Percentiles rank a stretch among this genome's conserved stretches.
Evolutionary conservation across 345 rosid genomes (phyloP).

Genomic region (Pistacia integerrima): DNA sequence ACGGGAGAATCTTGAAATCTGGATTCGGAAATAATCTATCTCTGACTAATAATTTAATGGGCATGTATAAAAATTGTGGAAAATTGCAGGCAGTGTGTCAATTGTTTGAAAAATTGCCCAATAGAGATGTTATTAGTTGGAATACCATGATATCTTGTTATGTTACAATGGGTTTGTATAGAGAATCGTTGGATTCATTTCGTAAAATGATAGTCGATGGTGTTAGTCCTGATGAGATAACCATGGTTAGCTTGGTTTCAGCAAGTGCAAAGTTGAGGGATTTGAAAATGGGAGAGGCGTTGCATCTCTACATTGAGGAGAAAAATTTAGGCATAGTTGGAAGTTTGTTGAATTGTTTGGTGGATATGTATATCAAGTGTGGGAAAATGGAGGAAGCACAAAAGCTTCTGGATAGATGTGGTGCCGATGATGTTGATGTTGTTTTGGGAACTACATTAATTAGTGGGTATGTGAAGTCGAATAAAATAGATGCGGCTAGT

Average conservation of each 20-base stretch:
- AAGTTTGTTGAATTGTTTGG: not conserved
- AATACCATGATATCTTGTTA: constrained; percentile 12
- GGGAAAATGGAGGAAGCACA: constrained; percentile 3
- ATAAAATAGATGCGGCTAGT: not conserved
- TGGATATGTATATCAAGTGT: constrained; percentile 6
- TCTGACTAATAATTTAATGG: constrained; percentile 6
- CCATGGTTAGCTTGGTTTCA: constrained; percentile 5
- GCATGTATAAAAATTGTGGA: not conserved
- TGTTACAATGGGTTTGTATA: not conserved
- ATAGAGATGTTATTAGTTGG: not conserved
- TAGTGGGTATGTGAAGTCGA: not conserved
- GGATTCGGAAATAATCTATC: not conserved
- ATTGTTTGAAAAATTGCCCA: constrained; percentile 1
- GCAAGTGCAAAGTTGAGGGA: constrained; percentile 7
- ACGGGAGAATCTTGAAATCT: constrained; percentile 4
- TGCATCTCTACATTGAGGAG: not conserved
- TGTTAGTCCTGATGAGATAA: constrained; percentile 1
- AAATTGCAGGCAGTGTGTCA: not conserved
- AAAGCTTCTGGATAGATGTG: not conserved
- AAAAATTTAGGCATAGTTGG: not conserved
- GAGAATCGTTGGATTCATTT: not conserved
- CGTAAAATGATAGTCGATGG: not conserved
- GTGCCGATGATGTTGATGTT: not conserved
- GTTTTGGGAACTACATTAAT: constrained; percentile 1
- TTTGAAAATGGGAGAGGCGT: not conserved